These are phyloP conservation scores for Torulaspora franciscae DNA, from an alignment of 805 yeast genomes.

Conservation along the genomic window DNA sequence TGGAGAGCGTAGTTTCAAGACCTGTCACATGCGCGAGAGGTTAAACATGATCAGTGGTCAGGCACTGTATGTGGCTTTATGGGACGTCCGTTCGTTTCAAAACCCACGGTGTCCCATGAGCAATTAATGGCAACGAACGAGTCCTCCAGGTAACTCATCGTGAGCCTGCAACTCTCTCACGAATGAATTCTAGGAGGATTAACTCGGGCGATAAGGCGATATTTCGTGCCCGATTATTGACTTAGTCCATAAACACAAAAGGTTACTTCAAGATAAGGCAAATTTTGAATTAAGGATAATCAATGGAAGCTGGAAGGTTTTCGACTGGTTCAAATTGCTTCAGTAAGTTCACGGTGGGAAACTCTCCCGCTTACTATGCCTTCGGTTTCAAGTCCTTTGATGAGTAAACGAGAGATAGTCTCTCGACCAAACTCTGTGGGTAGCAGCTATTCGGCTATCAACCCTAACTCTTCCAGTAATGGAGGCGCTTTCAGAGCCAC, in stretches of 20 bases:
- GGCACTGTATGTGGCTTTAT: too few species aligned
- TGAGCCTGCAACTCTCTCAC: too few species aligned
- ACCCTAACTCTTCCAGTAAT: not conserved
- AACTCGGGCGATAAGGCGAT: too few species aligned
- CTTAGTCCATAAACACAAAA: too few species aligned
- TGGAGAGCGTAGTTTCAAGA: too few species aligned
- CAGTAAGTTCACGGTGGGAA: not conserved
- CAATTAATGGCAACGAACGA: too few species aligned
- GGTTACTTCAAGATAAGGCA: not conserved
- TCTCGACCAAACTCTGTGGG: conserved; percentile 3
- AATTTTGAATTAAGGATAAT: not conserved
- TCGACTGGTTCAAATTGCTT: not conserved
- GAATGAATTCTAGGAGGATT: too few species aligned
- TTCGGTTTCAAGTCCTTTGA: conserved; percentile 1
- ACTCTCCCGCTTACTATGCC: conserved; percentile 1
- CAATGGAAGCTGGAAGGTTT: not conserved
- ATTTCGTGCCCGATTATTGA: not conserved
- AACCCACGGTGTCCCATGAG: too few species aligned
- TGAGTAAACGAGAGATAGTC: conserved; percentile 1
- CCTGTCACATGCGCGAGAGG: too few species aligned
- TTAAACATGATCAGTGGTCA: too few species aligned
- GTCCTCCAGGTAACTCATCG: too few species aligned
- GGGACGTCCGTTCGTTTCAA: too few species aligned
- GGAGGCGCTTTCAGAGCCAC: not conserved
- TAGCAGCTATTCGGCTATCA: conserved; percentile 4